These are phyloP conservation scores for Skeletonema costatum DNA, from an alignment of 108 stramenopile genomes.

Conservation along the genomic window DNA sequence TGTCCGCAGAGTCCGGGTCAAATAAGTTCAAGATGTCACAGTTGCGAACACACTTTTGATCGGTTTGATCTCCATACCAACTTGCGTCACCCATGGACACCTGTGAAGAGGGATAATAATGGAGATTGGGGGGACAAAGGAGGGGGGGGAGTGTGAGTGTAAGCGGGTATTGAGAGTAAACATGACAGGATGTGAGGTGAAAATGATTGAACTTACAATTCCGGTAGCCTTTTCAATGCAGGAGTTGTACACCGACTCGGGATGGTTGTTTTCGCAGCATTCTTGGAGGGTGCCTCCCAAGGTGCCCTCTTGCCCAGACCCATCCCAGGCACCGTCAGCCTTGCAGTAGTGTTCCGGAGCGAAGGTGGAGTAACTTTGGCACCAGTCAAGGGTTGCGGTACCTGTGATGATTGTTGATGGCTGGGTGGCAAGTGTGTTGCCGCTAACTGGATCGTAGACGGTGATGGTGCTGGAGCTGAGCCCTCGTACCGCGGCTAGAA, in stretches of 20 bases:
- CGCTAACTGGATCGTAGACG: background rate
- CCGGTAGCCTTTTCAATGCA: background rate
- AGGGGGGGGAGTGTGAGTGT: background rate
- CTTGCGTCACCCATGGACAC: no score
- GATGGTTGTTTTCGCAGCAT: background rate
- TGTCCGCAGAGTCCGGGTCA: no score
- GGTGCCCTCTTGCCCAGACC: background rate
- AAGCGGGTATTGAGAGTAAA: background rate
- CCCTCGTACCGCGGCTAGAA: no score
- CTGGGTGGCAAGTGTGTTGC: background rate
- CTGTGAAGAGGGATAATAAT: no score
- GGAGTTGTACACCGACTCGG: background rate
- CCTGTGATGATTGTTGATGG: no score
- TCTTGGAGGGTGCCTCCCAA: background rate
- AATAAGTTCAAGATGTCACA: no score
- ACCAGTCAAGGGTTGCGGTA: background rate
- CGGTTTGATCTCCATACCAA: no score
- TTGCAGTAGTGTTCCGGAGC: background rate
- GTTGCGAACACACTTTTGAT: no score
- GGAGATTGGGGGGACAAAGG: background rate
- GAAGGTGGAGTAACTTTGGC: background rate
- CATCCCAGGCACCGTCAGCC: background rate
- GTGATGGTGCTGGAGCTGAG: background rate
- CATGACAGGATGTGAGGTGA: background rate
- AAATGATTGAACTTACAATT: background rate